These are phyloP conservation scores for Lunularia cruciata DNA, from an alignment of 225 moss, liverwort and hornwort genomes.

Conservation along the genomic window DNA sequence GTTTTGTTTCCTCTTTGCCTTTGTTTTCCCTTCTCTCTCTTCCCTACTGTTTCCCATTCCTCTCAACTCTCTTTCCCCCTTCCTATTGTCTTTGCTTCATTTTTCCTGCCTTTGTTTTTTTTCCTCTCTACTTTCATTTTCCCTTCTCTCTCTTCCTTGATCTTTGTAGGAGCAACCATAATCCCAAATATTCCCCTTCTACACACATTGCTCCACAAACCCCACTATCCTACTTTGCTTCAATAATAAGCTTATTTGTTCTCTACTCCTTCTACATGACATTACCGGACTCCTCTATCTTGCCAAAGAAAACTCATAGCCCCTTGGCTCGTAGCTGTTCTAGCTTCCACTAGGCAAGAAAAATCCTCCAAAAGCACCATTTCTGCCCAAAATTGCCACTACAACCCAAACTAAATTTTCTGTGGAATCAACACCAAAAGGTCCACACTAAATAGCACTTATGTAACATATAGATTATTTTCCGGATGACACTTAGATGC, in stretches of 20 bases:
- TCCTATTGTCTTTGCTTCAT: no score
- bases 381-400: background rate
- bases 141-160: constrained; percentile 2
- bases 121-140: background rate
- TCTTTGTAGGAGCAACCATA: background rate
- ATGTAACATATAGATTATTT: no score
- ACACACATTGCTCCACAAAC: background rate
- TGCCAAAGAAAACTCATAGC: background rate
- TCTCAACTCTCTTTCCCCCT: no score
- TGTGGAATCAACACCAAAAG: no score
- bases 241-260: background rate
- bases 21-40: no score
- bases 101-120: no score
- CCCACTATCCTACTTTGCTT: background rate
- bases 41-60: no score
- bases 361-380: constrained; percentile 15
- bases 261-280: background rate
- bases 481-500: no score
- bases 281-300: background rate
- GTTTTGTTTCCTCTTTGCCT: no score
- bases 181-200: background rate
- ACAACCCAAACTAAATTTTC: no score
- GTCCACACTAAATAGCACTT: no score
- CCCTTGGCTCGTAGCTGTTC: background rate
- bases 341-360: constrained; percentile 1